Percentiles rank a stretch among this genome's conserved stretches.
Conservation (phyloP, 2,329 filamentous ascomycete genomes). For the Nakataea oryzae region DNA sequence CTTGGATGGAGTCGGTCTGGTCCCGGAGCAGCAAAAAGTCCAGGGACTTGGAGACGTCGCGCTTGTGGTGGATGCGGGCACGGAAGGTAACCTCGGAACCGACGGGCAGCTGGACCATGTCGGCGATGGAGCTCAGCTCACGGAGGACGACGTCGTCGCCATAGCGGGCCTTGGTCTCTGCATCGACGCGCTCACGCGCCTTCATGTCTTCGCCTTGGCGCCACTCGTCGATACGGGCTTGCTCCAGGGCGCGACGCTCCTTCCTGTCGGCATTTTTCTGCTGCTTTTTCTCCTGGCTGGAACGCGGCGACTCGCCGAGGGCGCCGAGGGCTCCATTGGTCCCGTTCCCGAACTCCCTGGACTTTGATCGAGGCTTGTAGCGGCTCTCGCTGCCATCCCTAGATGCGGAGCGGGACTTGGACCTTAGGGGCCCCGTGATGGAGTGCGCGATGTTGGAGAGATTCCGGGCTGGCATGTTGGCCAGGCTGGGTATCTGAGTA, state of each 20-base stretch:
- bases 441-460: background rate
- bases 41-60: slow-evolving; percentile 70
- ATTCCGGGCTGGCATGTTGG: background rate
- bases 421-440: background rate
- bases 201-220: slow-evolving; percentile 4
- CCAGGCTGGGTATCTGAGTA: background rate
- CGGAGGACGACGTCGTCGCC: slow-evolving; percentile 2
- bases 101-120: slow-evolving; percentile 16
- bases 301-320: background rate
- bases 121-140: slow-evolving; percentile 7
- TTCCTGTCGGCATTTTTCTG: slow-evolving; percentile 2
- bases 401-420: background rate
- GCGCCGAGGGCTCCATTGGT: background rate
- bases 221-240: background rate
- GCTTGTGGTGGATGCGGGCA: slow-evolving; percentile 66
- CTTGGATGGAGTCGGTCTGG: slow-evolving; percentile 74
- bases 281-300: slow-evolving; percentile 1
- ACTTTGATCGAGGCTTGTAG: background rate
- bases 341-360: background rate
- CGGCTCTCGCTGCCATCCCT: background rate
- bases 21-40: slow-evolving; percentile 83
- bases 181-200: slow-evolving; percentile 3
- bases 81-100: slow-evolving; percentile 56
- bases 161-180: background rate
- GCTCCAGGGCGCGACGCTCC: background rate